Evolutionary conservation across 208 protist species (phyloP), one percentile per base, ranked within the genome.

Genomic region (Wallacemonas collosoma): DNA sequence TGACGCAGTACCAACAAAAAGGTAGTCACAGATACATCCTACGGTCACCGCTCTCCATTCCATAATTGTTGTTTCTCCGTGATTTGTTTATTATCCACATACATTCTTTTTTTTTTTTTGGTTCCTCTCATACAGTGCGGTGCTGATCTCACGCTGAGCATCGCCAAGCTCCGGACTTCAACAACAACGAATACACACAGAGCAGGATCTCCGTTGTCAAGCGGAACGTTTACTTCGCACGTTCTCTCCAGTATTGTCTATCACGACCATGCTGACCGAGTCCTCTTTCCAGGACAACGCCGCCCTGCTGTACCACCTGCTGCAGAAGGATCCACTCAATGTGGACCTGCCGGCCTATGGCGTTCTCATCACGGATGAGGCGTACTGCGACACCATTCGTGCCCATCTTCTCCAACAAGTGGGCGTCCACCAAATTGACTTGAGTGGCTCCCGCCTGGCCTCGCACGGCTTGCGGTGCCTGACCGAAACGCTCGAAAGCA

Each of bases 321-420:
- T 79, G 43, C 72, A 79, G 71, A 74, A 77, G 63, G 76, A 79
- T 50, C 80, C 73, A 1, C 17, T 75, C 2, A 73, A 76, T 53
- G 62, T 81, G 54, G 73, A 85, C 56, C 48, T 80, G 40, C 72
- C 75, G 35, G 62, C 69, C 41, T 26, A 81, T 55, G 72, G 75
- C 1, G 70, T 64, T 45, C 71, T 73, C 7, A 63, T 81, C 2
- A 63, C 17, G 7, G 75, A 71, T n/a, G 72, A 73, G 38, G 64
- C 74, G n/a, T 79, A 76, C 61, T 71, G 77, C 57, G 53, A 77
- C 14, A 70, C 65, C 47, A 57, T 86, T 35, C 75, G 64, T 12
- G 63, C 77, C 2, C 77, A 86, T 61, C 68, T 86, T 4, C 58
- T 81, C 9, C 72, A 80, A 44, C 76, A 77, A 39, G 73, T 66